Evolutionary conservation across 1,284 basidiomycete species (phyloP).

Genomic region (Marasmius tenuissimus): DNA sequence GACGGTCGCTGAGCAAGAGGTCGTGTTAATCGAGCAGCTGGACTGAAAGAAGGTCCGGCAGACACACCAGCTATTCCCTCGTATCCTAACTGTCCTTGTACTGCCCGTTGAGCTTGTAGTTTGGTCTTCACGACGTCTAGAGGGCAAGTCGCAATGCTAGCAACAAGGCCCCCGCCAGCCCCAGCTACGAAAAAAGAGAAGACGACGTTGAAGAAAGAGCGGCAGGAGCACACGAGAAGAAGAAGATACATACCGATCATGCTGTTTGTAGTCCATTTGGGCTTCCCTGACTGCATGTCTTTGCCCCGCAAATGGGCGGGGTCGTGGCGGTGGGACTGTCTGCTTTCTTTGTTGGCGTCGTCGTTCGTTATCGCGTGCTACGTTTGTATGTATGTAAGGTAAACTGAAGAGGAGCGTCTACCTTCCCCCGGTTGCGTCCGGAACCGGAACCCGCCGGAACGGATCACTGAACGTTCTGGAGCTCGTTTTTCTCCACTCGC

Average conservation of each 20-base stretch:
- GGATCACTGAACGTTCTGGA: no score
- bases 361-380: slow-evolving; percentile 14
- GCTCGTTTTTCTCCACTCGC: no score
- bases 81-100: slow-evolving; percentile 69
- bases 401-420: background rate
- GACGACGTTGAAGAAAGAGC: slow-evolving; percentile 12
- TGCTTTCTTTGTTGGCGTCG: slow-evolving; percentile 25
- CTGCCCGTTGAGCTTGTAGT: slow-evolving; percentile 84
- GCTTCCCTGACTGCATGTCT: slow-evolving; percentile 58
- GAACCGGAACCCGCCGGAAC: background rate
- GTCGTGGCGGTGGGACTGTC: slow-evolving; percentile 30
- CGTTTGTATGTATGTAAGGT: background rate
- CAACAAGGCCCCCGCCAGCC: slow-evolving; percentile 86
- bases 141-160: slow-evolving; percentile 94
- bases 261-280: slow-evolving; percentile 71
- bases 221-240: background rate
- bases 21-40: slow-evolving; percentile 5
- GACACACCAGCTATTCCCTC: slow-evolving; percentile 73
- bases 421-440: background rate
- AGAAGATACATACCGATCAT: slow-evolving; percentile 59
- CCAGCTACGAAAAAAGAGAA: slow-evolving; percentile 51
- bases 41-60: slow-evolving; percentile 11
- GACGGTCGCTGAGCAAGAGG: slow-evolving; percentile 56
- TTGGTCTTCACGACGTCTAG: slow-evolving; percentile 98
- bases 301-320: slow-evolving; percentile 61